phyloP scores from a whole-genome alignment of 2,329 filamentous ascomycete genomes.

The Salinomyces thailandicus region DNA sequence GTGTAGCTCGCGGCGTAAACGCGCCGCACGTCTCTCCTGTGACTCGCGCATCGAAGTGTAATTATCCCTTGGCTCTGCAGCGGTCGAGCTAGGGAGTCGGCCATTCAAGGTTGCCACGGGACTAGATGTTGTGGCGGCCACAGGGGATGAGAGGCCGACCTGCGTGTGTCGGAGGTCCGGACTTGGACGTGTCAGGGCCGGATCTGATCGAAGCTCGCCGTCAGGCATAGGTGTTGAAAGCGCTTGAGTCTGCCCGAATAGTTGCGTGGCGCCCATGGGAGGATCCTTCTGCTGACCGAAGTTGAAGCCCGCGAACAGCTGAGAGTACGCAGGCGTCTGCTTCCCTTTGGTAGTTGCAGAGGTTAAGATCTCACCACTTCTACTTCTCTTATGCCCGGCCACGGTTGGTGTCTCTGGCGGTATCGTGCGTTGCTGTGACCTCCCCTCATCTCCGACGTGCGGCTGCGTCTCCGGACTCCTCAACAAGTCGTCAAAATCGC shows the following conservation, averaged over 20 bases:
- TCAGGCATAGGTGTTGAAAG: slow-evolving; percentile 32
- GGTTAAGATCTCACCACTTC: slow-evolving; percentile 31
- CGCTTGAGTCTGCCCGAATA: slow-evolving; percentile 37
- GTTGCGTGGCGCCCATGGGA: slow-evolving; percentile 34
- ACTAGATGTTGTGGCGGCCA: slow-evolving; percentile 28
- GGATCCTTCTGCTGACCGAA: slow-evolving; percentile 22
- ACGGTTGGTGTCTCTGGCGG: slow-evolving; percentile 33
- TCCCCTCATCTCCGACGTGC: slow-evolving; percentile 7
- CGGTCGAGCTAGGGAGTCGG: slow-evolving; percentile 8
- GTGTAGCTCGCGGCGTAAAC: slow-evolving; percentile 9
- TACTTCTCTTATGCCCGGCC: slow-evolving; percentile 30
- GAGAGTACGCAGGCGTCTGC: slow-evolving; percentile 33
- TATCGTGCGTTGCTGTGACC: background rate
- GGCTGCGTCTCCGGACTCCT: slow-evolving; percentile 18
- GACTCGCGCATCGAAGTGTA: slow-evolving; percentile 37
- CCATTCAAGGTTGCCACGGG: slow-evolving; percentile 27
- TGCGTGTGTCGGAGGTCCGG: slow-evolving; percentile 28
- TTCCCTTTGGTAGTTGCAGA: slow-evolving; percentile 25
- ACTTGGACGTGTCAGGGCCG: slow-evolving; percentile 35
- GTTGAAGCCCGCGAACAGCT: slow-evolving; percentile 27
- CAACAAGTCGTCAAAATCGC: slow-evolving; percentile 18
- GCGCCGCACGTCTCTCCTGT: slow-evolving; percentile 29
- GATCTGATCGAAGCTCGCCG: slow-evolving; percentile 28
- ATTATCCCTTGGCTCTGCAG: slow-evolving; percentile 30
- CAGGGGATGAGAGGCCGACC: slow-evolving; percentile 25